A percentile compares a stretch with the other conserved stretches of the same genome.
Conservation (phyloP, 176 grass and related monocot species). For the Triticum monococcum region DNA sequence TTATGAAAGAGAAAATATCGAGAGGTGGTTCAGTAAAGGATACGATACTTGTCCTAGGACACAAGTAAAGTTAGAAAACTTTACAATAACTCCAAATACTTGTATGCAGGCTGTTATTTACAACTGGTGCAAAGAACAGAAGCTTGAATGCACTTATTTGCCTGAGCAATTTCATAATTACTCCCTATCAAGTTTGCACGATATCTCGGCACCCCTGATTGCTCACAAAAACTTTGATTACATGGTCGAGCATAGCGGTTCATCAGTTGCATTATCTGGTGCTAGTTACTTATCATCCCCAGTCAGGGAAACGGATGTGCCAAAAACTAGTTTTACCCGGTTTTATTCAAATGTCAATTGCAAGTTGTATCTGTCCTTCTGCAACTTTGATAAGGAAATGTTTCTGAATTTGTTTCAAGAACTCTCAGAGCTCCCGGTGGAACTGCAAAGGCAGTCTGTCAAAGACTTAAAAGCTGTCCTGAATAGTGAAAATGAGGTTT, state of each 20-base stretch:
- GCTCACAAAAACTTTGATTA: slow-evolving; percentile 42
- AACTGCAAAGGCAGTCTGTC: slow-evolving; percentile 55
- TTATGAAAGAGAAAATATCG: slow-evolving; percentile 77
- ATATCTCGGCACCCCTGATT: slow-evolving; percentile 76
- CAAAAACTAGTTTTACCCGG: slow-evolving; percentile 37
- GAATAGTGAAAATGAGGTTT: slow-evolving; percentile 52
- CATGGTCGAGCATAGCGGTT: slow-evolving; percentile 53
- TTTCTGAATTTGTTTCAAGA: slow-evolving; percentile 65
- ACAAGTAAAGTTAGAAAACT: slow-evolving; percentile 65
- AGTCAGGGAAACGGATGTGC: slow-evolving; percentile 37
- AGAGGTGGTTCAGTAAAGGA: slow-evolving; percentile 85
- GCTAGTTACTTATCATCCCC: slow-evolving; percentile 50
- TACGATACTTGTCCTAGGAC: slow-evolving; percentile 85
- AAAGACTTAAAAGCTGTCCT: slow-evolving; percentile 63
- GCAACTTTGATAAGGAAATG: slow-evolving; percentile 70
- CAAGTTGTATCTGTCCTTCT: slow-evolving; percentile 65
- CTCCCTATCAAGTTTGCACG: slow-evolving; percentile 79
- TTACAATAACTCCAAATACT: slow-evolving; percentile 72
- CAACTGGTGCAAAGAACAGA: slow-evolving; percentile 64
- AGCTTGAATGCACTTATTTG: slow-evolving; percentile 35
- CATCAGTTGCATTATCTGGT: slow-evolving; percentile 55
- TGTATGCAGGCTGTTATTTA: slow-evolving; percentile 74
- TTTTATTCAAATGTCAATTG: slow-evolving; percentile 70
- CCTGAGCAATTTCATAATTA: slow-evolving; percentile 52
- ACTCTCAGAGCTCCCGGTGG: slow-evolving; percentile 60